Percentiles rank a stretch among this genome's conserved stretches.
phyloP scores from a whole-genome alignment of 805 yeast genomes.

The Candida rishiriensis region DNA sequence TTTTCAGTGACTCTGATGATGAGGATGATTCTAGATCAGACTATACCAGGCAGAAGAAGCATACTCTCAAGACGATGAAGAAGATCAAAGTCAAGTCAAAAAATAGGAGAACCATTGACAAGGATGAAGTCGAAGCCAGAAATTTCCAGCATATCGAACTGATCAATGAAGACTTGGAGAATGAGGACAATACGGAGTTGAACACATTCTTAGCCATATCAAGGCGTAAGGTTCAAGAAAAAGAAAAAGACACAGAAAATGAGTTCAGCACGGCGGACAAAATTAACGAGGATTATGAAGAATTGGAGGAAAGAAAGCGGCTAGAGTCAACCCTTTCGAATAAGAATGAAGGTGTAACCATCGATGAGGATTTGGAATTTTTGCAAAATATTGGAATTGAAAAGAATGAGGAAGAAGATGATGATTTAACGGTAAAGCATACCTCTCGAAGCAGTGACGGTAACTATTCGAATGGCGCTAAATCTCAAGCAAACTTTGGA shows the following conservation, averaged over 20 bases:
- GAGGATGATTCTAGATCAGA: conserved; percentile 4
- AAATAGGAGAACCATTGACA: conserved; percentile 14
- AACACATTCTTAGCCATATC: conserved; percentile 25
- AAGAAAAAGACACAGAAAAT: conserved; percentile 8
- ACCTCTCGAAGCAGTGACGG: conserved; percentile 24
- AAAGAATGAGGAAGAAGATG: conserved; percentile 17
- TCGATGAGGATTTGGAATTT: conserved; percentile 36
- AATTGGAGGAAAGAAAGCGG: not conserved
- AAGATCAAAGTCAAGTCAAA: conserved; percentile 10
- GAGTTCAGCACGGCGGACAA: not conserved
- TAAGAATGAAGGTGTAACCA: conserved; percentile 16
- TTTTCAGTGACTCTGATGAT: conserved; percentile 12
- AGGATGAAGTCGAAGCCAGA: conserved; percentile 15
- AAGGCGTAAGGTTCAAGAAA: conserved; percentile 26
- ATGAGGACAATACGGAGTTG: conserved; percentile 24
- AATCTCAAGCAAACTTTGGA: not conserved
- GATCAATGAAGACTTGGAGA: conserved; percentile 21
- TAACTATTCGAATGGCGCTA: conserved; percentile 2
- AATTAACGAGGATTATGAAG: not conserved
- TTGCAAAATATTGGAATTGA: conserved; percentile 23
- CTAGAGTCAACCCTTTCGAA: not conserved
- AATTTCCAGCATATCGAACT: conserved; percentile 25
- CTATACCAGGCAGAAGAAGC: conserved; percentile 11
- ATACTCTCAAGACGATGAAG: conserved; percentile 15
- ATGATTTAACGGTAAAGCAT: conserved; percentile 9